Conservation (phyloP, 495 filamentous ascomycete species). For the Tuber umbilicatum region DNA sequence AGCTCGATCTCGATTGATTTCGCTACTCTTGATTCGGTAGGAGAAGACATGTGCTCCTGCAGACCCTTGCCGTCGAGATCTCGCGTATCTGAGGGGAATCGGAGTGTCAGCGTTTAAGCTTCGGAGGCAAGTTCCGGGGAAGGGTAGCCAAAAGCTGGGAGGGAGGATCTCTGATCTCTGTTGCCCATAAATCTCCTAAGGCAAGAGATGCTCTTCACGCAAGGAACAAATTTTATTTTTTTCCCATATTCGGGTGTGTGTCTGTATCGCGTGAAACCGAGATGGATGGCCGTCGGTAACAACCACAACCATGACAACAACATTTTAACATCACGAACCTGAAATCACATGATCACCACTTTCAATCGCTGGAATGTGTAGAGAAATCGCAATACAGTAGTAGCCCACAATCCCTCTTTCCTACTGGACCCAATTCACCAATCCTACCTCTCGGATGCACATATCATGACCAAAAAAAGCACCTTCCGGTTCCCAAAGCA, state of each 20-base stretch:
- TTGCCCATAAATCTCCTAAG: neutral
- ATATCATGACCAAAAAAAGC: neutral
- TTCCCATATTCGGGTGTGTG: neutral
- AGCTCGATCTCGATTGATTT: conserved; percentile 4
- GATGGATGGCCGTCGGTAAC: neutral
- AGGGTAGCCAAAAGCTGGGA: neutral
- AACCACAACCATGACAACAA: neutral
- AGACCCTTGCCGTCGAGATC: neutral
- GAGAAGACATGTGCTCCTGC: neutral
- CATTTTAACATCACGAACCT: neutral
- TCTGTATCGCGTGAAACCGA: neutral
- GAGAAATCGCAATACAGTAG: neutral
- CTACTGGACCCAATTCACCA: neutral
- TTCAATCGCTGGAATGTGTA: neutral
- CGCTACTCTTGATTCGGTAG: neutral
- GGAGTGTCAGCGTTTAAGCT: neutral
- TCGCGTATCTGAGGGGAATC: conserved; percentile 2
- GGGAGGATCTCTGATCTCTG: neutral
- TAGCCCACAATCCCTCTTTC: neutral
- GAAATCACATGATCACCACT: neutral
- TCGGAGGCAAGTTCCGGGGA: neutral
- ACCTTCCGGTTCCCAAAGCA: neutral
- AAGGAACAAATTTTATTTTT: neutral
- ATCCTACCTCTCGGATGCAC: neutral
- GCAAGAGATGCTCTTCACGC: neutral